Base-by-base conservation (phyloP, 768 basidiomycete genomes). In the Pisolithus sp. region DNA sequence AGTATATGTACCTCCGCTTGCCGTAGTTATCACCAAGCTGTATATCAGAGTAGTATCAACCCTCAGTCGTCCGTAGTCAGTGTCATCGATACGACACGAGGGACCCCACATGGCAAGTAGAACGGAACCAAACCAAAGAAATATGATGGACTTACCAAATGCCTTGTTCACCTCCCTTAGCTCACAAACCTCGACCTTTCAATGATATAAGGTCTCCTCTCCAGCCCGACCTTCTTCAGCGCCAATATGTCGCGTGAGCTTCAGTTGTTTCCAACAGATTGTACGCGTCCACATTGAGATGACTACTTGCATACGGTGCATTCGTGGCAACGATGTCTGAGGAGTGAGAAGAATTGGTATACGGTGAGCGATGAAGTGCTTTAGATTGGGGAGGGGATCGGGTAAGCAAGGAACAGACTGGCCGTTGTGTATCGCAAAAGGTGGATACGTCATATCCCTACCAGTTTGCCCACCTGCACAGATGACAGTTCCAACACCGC, bases 341-440 rank as follows among this genome's bases (percentile, higher is more conserved):
- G 1, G 75, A 79, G n/a, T 89, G 69, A 1, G 70, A 67, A 2
- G 66, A 62, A 8, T 76, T 84, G 81, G 60, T 68, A 48, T 41
- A 17, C 4, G 9, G 13, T 15, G 7, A 10, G 9, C 7, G 10
- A 12, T 30, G 8, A 36, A 4, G 23, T 20, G 9, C 36, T 7
- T 7, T n/a, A 46, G 7, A 20, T 6, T 9, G n/a, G 37, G 23
- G 26, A 23, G 50, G 10, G 8, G 7, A 39, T 42, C n/a, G 41
- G 18, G 28, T 53, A 46, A 7, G 12, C 13, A 23, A 21, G 40
- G 5, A n/a, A 31, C 26, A 26, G 38, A 54, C 71, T 56, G 39
- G 80, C 85, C 83, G 53, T 89, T 86, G 67, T 87, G 83, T 50
- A 89, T 83, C 2, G 81, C 72, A 53, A 88, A 89, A 13, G 82